Evolutionary conservation across 1,284 basidiomycete genomes (phyloP).

Genomic region (Ustilago curta): DNA sequence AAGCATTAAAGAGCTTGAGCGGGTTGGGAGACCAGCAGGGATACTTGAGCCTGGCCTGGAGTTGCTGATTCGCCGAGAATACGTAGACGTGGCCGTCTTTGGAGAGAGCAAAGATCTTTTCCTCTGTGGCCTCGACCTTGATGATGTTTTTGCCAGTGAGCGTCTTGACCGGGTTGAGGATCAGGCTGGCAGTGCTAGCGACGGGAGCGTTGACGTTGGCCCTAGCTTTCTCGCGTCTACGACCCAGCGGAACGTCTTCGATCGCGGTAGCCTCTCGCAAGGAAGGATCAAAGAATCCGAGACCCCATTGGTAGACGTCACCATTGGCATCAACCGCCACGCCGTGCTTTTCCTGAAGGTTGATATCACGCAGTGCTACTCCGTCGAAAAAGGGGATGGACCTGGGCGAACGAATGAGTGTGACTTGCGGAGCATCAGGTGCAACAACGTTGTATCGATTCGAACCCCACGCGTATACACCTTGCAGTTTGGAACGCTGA

Average conservation of each 20-base stretch:
- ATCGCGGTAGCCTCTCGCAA: constrained; percentile 41
- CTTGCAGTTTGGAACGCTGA: constrained; percentile 46
- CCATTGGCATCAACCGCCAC: constrained; percentile 74
- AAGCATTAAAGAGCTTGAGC: constrained; percentile 51
- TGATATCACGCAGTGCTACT: constrained; percentile 63
- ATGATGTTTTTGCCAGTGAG: constrained; percentile 64
- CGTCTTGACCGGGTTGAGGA: constrained; percentile 57
- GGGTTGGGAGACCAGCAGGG: constrained; percentile 52
- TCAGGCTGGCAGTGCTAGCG: constrained; percentile 31
- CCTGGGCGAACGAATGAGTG: constrained; percentile 53
- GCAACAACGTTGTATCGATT: constrained; percentile 66
- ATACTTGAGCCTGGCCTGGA: constrained; percentile 43
- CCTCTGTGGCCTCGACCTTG: constrained; percentile 60
- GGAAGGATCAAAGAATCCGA: constrained; percentile 65
- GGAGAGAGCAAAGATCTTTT: constrained; percentile 63
- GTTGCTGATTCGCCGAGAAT: constrained; percentile 52
- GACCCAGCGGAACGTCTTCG: constrained; percentile 57
- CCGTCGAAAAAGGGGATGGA: constrained; percentile 65
- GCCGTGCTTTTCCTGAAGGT: constrained; percentile 62
- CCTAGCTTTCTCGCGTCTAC: constrained; percentile 43
- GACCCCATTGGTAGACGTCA: constrained; percentile 72
- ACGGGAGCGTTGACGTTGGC: constrained; percentile 51
- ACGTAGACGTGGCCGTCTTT: constrained; percentile 65
- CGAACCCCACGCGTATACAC: constrained; percentile 62
- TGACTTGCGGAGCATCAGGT: constrained; percentile 50